Base-by-base conservation (phyloP, 1,139 yeast species). In the Hansenula sp. region DNA sequence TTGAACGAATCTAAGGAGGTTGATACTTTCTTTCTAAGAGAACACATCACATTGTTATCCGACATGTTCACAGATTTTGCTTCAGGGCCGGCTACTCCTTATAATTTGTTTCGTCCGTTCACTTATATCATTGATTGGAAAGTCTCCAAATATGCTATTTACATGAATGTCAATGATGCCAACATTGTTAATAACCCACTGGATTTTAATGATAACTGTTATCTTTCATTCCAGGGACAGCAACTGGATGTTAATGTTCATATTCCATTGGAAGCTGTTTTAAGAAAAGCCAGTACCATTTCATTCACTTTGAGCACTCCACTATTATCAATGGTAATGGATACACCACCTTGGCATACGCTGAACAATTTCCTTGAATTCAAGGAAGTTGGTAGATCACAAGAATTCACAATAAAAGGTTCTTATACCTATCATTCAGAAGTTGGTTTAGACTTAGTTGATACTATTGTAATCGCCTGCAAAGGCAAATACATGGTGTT, bases 311-410 rank as follows among this genome's bases (percentile, higher is more conserved):
- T 89, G 2, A 53, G 54, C 33, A 84, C 96, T 0, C 80, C 89
- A 0, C 65, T 65, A 42, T 79, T 89, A 53, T 77, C 82, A 43
- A 58, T 91, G 40, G 68, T 77, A 1, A 63, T 91, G 6, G 85
- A 82, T 47, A 79, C 94, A 0, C 98, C 98, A 0, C 84, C 93
- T 0, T 93, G 98, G 96, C 95, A 89, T 58, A 90, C 98, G 0
- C 68, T 81, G 16, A 76, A 81, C 51, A 83, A 86, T 40, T 93
- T 91, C 53, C 63, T 85, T 66, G 74, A 73, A 41, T 71, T 74
- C 25, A 75, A 79, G 17, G 79, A 77, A 36, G 67, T 83, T 27
- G 98, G 96, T 0, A 69, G 80, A 45, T 79, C 89, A 1, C 69
- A 76, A 36, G 75, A 81, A 44, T 84, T 90, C 53, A 64, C 62